Conservation (phyloP, 192 early-diverging fungal species). For the Radiomyces spectabilis region DNA sequence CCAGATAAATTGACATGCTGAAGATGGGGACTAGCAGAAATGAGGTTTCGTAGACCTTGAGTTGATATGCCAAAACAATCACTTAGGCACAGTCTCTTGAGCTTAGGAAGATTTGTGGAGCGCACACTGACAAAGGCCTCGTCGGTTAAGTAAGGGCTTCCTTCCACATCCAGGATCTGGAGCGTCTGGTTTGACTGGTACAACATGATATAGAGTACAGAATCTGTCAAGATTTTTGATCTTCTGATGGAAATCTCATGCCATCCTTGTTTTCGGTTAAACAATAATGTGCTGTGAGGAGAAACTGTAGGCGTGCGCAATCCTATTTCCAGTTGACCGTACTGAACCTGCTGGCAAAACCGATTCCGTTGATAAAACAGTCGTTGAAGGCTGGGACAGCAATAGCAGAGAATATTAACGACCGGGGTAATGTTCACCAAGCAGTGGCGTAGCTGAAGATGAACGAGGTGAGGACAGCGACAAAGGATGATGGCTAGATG, state of each 20-base stretch:
- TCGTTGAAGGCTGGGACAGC: conserved; percentile 2
- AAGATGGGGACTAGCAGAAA: not conserved
- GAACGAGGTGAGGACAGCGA: not conserved
- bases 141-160: not conserved
- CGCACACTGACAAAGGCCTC: not conserved
- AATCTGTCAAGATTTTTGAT: not conserved
- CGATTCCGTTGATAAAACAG: conserved; percentile 8
- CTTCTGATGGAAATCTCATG: not conserved
- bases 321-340: not conserved
- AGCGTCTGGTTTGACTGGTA: not conserved
- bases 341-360: not conserved
- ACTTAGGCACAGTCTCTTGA: not conserved
- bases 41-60: not conserved
- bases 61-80: not conserved
- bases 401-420: not conserved
- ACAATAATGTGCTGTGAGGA: no score
- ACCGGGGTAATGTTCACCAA: conserved; percentile 12
- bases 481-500: not conserved
- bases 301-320: not conserved
- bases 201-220: not conserved
- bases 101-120: not conserved
- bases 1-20: not conserved
- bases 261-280: no score
- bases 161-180: not conserved
- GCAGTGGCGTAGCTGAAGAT: not conserved